Evolutionary conservation across 306 rosid species (phyloP).

Genomic region (Canavalia gladiata): DNA sequence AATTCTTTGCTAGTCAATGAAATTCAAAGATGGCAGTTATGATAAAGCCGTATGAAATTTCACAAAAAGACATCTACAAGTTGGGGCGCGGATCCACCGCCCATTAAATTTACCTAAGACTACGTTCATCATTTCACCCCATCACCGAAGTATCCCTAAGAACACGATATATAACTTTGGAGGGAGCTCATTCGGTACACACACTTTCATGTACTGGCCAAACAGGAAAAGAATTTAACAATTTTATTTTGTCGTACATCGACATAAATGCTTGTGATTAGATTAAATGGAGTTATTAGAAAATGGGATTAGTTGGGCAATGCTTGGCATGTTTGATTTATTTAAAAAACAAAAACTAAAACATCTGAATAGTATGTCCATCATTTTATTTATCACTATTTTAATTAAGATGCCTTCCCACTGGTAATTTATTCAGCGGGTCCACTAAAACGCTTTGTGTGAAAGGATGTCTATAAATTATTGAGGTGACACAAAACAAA

Average conservation of each 20-base stretch:
- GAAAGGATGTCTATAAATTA: conserved; percentile 49
- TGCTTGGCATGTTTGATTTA: conserved; percentile 16
- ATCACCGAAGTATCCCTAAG: conserved; percentile 15
- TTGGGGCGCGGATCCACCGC: conserved; percentile 34
- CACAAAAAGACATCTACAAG: conserved; percentile 39
- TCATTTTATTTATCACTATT: conserved; percentile 8
- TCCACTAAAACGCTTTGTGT: conserved; percentile 51
- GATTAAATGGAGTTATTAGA: conserved; percentile 1
- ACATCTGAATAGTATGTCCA: conserved; percentile 41
- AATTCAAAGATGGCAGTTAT: conserved; percentile 27
- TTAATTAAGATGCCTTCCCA: conserved; percentile 43
- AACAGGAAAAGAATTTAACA: conserved; percentile 9
- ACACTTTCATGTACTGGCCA: background rate
- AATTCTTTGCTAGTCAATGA: conserved; percentile 44
- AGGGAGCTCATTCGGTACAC: background rate
- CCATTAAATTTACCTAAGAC: conserved; percentile 33
- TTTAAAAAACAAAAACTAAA: background rate
- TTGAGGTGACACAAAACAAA: conserved; percentile 49
- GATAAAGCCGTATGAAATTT: conserved; percentile 23
- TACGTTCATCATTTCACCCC: conserved; percentile 19
- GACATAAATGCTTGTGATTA: conserved; percentile 27
- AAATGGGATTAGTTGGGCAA: conserved; percentile 32
- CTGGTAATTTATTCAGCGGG: conserved; percentile 48
- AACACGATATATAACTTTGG: no score
- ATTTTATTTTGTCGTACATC: background rate